Evolutionary conservation across 2,329 filamentous ascomycete species (phyloP), one percentile per base, ranked within the genome.

Genomic region (Camillea tinctor): DNA sequence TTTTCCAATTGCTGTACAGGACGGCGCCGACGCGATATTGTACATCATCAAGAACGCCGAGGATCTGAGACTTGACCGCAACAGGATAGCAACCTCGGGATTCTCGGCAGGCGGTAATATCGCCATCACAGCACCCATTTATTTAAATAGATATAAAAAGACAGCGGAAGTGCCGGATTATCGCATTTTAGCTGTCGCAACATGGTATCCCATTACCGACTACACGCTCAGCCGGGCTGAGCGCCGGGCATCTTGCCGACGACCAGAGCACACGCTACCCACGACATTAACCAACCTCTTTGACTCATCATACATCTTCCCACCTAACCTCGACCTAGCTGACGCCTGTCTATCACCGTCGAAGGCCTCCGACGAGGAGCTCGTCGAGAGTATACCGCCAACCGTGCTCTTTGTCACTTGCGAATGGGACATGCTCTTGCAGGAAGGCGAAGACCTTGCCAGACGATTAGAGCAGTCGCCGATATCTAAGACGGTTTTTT

Each of bases 361-460:
- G 3, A 77, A 84, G 7, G 85, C 86, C 59, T 72, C 80, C 0
- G 81, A 86, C 63, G 77, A 79, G 24, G 66, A 83, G n/a, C 66
- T 88, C 9, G 63, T 54, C 6, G 73, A 72, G 3, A 74, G 74
- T 11, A 76, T 84, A 48, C 80, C 87, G 2, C 76, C 80, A 0
- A 80, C 82, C 17, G 72, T 88, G 2, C 77, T 88, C 19, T 74
- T 88, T 50, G 85, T 83, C 66, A 81, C 87, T 2, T 89, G 86
- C 73, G 86, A 89, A 74, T 84, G 81, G 71, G 85, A 88, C 69
- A 88, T 88, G 84, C 72, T 88, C n/a, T 78, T 86, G 9, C 76
- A 75, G 1, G 86, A 88, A 68, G 85, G 84, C 11, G 76, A 88
- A 61, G 77, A 79, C 4, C 88, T 93, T 63, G 81, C 84, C 11